Percentiles rank a stretch among this genome's conserved stretches.
phyloP scores from a whole-genome alignment of 202 grass and related monocot species.

The Eragrostis tef region DNA sequence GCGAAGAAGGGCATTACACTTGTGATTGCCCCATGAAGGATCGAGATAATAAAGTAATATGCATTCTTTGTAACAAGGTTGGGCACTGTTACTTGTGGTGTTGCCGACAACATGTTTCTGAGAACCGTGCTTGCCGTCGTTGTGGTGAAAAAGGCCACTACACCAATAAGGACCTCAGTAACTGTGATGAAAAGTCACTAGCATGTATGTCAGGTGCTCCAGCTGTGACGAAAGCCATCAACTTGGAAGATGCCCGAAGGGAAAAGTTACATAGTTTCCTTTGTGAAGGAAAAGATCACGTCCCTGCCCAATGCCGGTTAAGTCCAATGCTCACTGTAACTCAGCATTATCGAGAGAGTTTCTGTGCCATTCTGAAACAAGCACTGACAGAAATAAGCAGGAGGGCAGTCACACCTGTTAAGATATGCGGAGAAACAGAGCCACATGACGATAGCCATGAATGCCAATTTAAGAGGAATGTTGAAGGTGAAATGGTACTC shows the following conservation, averaged over 20 bases:
- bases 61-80: conserved; percentile 38
- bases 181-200: background rate
- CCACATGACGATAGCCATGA: conserved; percentile 25
- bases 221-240: conserved; percentile 28
- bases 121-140: conserved; percentile 29
- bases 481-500: background rate
- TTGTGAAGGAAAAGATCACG: conserved; percentile 38
- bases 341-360: conserved; percentile 30
- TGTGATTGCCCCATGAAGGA: conserved; percentile 35
- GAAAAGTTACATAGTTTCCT: conserved; percentile 43
- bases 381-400: conserved; percentile 19
- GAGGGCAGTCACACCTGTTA: background rate
- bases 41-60: conserved; percentile 15
- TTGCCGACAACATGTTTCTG: conserved; percentile 23
- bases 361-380: background rate
- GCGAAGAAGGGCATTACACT: conserved; percentile 40
- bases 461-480: background rate
- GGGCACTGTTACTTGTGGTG: conserved; percentile 47
- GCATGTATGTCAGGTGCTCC: conserved; percentile 26
- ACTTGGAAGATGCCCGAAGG: conserved; percentile 33
- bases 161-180: background rate
- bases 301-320: conserved; percentile 33
- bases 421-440: conserved; percentile 5
- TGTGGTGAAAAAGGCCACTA: conserved; percentile 46
- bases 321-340: conserved; percentile 32